Evolutionary conservation across 495 filamentous ascomycete species (phyloP).

Genomic region (Poronia punctata): DNA sequence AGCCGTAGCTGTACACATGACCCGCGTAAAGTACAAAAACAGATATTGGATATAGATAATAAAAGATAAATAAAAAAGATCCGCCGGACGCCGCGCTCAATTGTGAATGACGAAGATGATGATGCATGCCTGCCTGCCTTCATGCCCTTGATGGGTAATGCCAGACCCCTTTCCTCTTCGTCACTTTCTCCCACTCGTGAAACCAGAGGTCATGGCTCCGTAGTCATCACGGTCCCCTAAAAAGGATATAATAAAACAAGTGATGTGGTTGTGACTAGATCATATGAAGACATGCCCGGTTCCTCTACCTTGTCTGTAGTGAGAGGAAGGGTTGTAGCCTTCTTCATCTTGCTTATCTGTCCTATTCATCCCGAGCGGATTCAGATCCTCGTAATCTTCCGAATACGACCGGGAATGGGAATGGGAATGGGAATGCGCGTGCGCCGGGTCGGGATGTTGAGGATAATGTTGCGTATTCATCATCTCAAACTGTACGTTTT

Average conservation of each 20-base stretch:
- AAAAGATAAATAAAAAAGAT: too few species aligned
- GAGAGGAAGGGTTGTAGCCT: slow-evolving; percentile 14
- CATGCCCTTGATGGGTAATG: too few species aligned
- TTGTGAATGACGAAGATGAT: background rate
- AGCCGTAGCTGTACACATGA: slow-evolving; percentile 4
- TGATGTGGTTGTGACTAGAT: slow-evolving; percentile 4
- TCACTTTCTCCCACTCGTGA: too few species aligned
- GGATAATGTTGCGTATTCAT: slow-evolving; percentile 24
- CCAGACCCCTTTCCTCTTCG: too few species aligned
- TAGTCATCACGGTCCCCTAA: too few species aligned
- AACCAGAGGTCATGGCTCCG: too few species aligned
- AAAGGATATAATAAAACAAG: slow-evolving; percentile 6
- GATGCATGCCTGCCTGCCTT: too few species aligned
- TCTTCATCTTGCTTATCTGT: slow-evolving; percentile 29
- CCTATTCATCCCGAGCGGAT: slow-evolving; percentile 42
- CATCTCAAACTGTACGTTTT: slow-evolving; percentile 33
- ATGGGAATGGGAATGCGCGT: slow-evolving; percentile 15
- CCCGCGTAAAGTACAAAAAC: background rate
- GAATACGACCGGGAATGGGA: slow-evolving; percentile 13
- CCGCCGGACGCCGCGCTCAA: slow-evolving; percentile 11
- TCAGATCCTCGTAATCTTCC: slow-evolving; percentile 29
- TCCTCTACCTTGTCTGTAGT: slow-evolving; percentile 14
- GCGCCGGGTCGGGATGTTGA: slow-evolving; percentile 10
- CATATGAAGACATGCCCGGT: slow-evolving; percentile 23
- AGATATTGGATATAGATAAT: too few species aligned